Base-by-base conservation (phyloP, 352 stramenopile genomes). In the Phytophthora syringae region DNA sequence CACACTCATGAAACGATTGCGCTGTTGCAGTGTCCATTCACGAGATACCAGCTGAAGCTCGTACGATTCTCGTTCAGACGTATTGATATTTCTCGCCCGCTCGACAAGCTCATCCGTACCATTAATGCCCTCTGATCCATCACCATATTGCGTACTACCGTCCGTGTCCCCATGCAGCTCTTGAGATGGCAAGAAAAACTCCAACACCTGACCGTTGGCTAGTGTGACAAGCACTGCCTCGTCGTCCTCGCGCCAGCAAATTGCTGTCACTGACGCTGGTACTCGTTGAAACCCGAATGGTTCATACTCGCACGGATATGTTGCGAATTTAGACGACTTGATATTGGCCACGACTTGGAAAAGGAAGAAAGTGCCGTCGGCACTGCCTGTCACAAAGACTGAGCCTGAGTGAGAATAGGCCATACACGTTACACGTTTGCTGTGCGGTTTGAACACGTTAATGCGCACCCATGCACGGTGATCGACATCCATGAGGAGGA, bases 361-460 rank as follows among this genome's bases (percentile, higher is more conserved):
- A 25, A 98, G 78, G 56, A 98, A 97, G 37, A 97, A 65, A 20
- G 82, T 97, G 30, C 56, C 59, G 56, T 98, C 94, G 10, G 70
- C 72, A 52, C 85, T 93, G 16, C 70, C 77, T 2, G 93, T 92
- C 7, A 85, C 91, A 45, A 98, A 77, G 10, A 40, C 25, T 39
- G 39, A 64, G 16, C 84, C 86, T 16, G 85, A 82, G 3, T 81
- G 61, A n/a, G 84, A 91, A 66, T 93, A 97, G 3, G 71, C 52
- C 12, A 97, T 52, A 15, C 70, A 79, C 3, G 74, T 88, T 10
- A 98, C 81, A 18, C 76, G 72, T 10, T 64, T 77, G 52, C 76
- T 87, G 64, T 98, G 94, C 12, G 94, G 92, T 49, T 98, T 98
- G 57, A 97, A 87, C 1, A 91, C 82, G 47, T 92, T 90, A 13